Base-by-base conservation (phyloP, 768 basidiomycete genomes). In the Hysterangium stoloniferum region DNA sequence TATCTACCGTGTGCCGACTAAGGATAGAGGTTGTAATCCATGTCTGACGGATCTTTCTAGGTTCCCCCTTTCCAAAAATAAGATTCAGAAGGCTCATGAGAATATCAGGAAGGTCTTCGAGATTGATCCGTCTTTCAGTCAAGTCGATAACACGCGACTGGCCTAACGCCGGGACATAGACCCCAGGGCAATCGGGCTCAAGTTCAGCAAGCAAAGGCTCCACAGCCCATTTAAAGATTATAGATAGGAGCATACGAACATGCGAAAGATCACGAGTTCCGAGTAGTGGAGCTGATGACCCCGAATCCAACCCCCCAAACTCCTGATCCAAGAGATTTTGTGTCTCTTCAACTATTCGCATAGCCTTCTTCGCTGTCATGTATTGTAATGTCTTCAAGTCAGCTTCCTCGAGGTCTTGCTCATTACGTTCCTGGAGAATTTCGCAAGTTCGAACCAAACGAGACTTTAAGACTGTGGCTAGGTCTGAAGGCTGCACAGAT, bases 181-280 rank as follows among this genome's bases (percentile, higher is more conserved):
- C 69, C 67, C 75, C 71, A 75, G 33, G 66, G 60, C 44, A 63
- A 61, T 22, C 60, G 58, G n/a, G 80, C 64, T 44, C 67, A 69
- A 11, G 27, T 25, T 24, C 48, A 17, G 62, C 55, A 33, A 84
- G 67, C 4, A 82, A 59, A 3, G 76, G 76, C 12, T 80, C 74
- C 2, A 78, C 62, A 6, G 78, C 83, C 87, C 86, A 87, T 56
- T 78, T 81, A 60, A 90, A 85, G 24, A 76, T 62, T 53, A 90
- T 73, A 12, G 83, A 76, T 13, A 86, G 61, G 27, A 89, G 69
- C 0, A 80, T 82, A 20, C 80, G 75, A 1, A 90, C 61, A 52
- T 77, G 66, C 4, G 70, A 65, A 27, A 88, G 62, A 63, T 91
- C 87, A 45, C 83, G 76, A 1, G 81, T 76, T 0, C 86, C 87